phyloP scores from a whole-genome alignment of 805 yeast species.

The Scheffersomyces stipitis region DNA sequence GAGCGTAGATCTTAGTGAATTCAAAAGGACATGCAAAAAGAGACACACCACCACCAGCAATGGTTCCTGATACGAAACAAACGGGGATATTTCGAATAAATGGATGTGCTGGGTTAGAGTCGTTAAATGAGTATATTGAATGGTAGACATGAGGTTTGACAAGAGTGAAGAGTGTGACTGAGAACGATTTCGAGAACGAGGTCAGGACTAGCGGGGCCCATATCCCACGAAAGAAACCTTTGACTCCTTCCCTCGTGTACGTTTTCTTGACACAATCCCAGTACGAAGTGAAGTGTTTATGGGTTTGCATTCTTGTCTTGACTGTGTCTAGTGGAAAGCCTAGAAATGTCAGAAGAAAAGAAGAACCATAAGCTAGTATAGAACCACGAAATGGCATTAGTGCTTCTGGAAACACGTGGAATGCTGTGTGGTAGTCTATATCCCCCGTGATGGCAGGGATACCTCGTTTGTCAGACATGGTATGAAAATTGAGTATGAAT shows the following conservation, averaged over 20 bases:
- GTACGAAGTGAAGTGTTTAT: slow-evolving; percentile 53
- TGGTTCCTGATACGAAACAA: slow-evolving; percentile 56
- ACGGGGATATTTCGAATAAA: slow-evolving; percentile 40
- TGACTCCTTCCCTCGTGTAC: slow-evolving; percentile 57
- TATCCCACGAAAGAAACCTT: slow-evolving; percentile 75
- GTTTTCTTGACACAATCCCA: slow-evolving; percentile 59
- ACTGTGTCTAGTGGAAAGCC: slow-evolving; percentile 88
- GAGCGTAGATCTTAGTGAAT: slow-evolving; percentile 78
- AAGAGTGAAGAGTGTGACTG: slow-evolving; percentile 62
- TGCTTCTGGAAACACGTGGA: slow-evolving; percentile 47
- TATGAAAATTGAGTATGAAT: no score
- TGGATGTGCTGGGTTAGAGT: slow-evolving; percentile 33
- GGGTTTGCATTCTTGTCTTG: slow-evolving; percentile 84
- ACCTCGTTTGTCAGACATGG: no score
- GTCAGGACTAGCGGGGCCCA: slow-evolving; percentile 71
- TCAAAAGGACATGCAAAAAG: slow-evolving; percentile 81
- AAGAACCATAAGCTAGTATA: slow-evolving; percentile 62
- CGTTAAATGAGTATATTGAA: slow-evolving; percentile 11
- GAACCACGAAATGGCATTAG: slow-evolving; percentile 57
- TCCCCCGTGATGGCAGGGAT: slow-evolving; percentile 64
- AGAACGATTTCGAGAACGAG: slow-evolving; percentile 61
- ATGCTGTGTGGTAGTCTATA: slow-evolving; percentile 44
- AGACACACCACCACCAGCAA: slow-evolving; percentile 66
- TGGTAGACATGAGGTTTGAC: slow-evolving; percentile 42
- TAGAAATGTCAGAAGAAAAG: slow-evolving; percentile 61